Base-by-base conservation (phyloP, 2,329 filamentous ascomycete genomes). In the Colletotrichum sansevieriae region DNA sequence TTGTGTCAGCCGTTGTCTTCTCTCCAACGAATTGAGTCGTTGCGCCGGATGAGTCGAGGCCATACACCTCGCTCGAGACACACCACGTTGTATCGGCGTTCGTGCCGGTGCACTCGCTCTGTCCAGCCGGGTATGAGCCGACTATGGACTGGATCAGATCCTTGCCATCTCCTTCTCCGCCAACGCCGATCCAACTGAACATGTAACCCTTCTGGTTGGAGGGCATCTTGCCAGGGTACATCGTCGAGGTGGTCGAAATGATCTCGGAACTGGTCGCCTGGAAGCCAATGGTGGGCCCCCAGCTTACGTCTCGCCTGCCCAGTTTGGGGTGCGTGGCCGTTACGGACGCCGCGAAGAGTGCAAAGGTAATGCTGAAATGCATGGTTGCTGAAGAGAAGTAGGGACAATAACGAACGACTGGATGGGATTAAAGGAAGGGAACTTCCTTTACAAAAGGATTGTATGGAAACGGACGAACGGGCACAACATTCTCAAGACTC, bases 61-160 rank as follows among this genome's bases (percentile, higher is more conserved):
- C 52, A n/a, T 56, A 56, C n/a, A 56, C 52, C 52, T 41, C 52
- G 18, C 33, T 39, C 10, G 52, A 41, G 0, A 56, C 35, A 12
- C 52, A 56, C 52, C 52, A 56, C 11, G 52, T 41, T n/a, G 52
- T 20, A 33, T 55, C 52, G 18, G 52, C 52, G 33, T 35, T 37
- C 2, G 52, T 11, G 7, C 52, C 52, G 33, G 35, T 39, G 20
- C 52, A 56, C 18, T 41, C 35, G 35, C 52, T 55, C 33, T 39
- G 33, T 15, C 52, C 52, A 8, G 52, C 52, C 11, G 52, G 52
- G 12, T 55, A 55, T 2, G 52, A 55, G 11, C 52, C 52, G 33
- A 55, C 52, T 11, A 55, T 41, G 18, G 33, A 39, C 35, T 55
- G 52, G 18, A 55, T 55, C n/a, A 55, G 52, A 25, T 55, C 52